Evolutionary conservation across 257 asterid genomes (phyloP).

Genomic region (Capsicum rhomboideum): DNA sequence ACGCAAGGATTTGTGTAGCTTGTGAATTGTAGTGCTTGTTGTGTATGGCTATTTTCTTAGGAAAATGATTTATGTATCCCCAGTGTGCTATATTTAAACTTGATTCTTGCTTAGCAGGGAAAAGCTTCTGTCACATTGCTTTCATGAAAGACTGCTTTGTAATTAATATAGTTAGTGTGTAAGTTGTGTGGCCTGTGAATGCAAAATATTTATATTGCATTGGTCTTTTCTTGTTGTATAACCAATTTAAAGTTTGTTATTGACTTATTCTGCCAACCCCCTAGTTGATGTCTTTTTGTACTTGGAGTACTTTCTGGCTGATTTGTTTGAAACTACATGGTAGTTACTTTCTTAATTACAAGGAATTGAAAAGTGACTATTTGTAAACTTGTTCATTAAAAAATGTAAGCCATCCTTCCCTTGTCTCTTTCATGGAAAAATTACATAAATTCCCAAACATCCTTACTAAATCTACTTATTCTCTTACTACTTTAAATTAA

Average conservation of each 20-base stretch:
- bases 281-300: neutral
- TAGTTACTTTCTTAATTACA: neutral
- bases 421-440: neutral
- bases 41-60: conserved; percentile 4
- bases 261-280: neutral
- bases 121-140: neutral
- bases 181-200: neutral
- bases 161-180: neutral
- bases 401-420: neutral
- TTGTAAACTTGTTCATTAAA: neutral
- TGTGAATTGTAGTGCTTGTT: neutral
- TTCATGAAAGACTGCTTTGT: conserved; percentile 1
- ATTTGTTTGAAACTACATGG: neutral
- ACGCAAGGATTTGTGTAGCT: neutral
- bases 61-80: neutral
- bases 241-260: neutral
- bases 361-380: neutral
- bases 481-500: no score
- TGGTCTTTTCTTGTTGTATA: neutral
- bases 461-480: no score
- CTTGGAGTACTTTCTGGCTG: neutral
- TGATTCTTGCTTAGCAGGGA: neutral
- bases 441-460: no score
- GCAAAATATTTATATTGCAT: conserved; percentile 1
- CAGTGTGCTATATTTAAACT: neutral